Conservation (phyloP, 495 filamentous ascomycete genomes). For the Xeromyces bisporus region DNA sequence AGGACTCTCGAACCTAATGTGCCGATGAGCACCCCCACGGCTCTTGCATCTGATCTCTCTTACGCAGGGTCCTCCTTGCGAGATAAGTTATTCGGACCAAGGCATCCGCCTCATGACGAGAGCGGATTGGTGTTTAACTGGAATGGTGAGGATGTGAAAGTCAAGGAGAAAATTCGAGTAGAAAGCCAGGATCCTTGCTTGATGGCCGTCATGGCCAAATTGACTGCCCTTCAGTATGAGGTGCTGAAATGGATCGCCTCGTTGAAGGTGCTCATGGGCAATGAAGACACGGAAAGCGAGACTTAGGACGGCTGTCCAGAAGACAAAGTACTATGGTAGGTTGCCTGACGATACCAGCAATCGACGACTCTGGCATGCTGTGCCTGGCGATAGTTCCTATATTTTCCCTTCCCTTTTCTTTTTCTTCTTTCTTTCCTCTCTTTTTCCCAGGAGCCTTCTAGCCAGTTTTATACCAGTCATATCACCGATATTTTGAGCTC, state of each 20-base stretch:
- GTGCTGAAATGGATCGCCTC: slow-evolving; percentile 49
- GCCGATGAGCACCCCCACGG: slow-evolving; percentile 38
- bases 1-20: slow-evolving; percentile 59
- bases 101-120: slow-evolving; percentile 65
- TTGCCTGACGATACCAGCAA: no score
- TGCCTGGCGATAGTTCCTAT: no score
- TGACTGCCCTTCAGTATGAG: slow-evolving; percentile 63
- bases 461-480: no score
- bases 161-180: slow-evolving; percentile 77
- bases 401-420: no score
- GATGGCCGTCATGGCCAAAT: slow-evolving; percentile 72
- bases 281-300: slow-evolving; percentile 30
- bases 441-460: no score
- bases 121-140: slow-evolving; percentile 52
- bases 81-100: slow-evolving; percentile 34
- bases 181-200: slow-evolving; percentile 85
- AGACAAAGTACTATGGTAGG: no score
- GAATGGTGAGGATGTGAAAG: slow-evolving; percentile 56
- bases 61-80: slow-evolving; percentile 41
- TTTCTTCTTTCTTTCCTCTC: no score
- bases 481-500: no score
- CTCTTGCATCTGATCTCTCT: slow-evolving; percentile 36
- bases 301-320: no score
- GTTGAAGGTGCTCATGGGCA: slow-evolving; percentile 68
- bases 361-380: no score